Base-by-base conservation (phyloP, 2,329 filamentous ascomycete species). In the Ampelomyces quisqualis region DNA sequence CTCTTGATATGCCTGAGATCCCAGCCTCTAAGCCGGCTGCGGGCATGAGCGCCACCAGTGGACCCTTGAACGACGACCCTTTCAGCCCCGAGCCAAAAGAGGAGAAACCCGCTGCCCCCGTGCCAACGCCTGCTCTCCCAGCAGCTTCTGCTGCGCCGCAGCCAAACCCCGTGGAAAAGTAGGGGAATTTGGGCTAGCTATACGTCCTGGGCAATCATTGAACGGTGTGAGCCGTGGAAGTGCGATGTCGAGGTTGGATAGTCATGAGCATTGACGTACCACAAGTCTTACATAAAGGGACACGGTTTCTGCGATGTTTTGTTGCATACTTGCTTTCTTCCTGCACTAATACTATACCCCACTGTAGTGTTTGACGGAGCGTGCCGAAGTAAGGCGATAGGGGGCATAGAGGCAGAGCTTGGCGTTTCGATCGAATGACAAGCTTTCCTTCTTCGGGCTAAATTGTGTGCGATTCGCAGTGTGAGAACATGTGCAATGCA, bases 41-140 rank as follows among this genome's bases (percentile, higher is more conserved):
- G 13, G 65, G 65, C 22, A 69, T 69, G 67, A 68, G 63, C 23
- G 67, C 67, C 9, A 70, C 67, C 7, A 68, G 63, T 22, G 67
- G 67, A 11, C 67, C 67, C 7, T 43, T 70, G 54, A 55, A 52
- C 26, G 64, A 66, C 17, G 54, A 65, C 35, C 58, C 57, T 18
- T 63, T 67, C 26, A 45, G 43, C 18, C 47, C 50, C 13, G 55
- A 58, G 8, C 47, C 49, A 7, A 57, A 58, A 48, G 48, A 53
- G 6, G 35, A 49, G 29, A 38, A 50, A 3, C 42, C 55, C 6
- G 45, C 47, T 24, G 36, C 49, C n/a, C 41, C 52, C 34, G 38
- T 39, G 7, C 34, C 43, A 6, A 29, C 52, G 14, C 34, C 43
- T 20, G 46, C 51, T 30, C 40, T 43, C 13, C 44, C 49, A 15